Percentiles rank a stretch among this genome's conserved stretches.
Conservation (phyloP, 75 land plant species). For the Cunninghamia lanceolata region DNA sequence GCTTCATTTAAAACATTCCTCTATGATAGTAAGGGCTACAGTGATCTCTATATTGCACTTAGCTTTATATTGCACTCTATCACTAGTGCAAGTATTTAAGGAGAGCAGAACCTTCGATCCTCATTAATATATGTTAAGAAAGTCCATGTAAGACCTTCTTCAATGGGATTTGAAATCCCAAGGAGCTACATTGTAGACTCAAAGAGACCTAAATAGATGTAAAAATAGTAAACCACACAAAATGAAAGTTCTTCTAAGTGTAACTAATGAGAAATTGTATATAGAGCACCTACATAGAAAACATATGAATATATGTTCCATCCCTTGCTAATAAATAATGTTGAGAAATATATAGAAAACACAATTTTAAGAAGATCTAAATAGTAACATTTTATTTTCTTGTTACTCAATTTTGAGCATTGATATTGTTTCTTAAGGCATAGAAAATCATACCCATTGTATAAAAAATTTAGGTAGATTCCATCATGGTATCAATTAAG, state of each 20-base stretch:
- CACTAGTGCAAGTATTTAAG: constrained; percentile 38
- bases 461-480: no score
- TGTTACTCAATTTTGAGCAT: no score
- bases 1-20: constrained; percentile 80
- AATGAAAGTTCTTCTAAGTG: background rate
- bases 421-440: no score
- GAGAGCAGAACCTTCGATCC: constrained; percentile 48
- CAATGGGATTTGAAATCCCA: constrained; percentile 46
- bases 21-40: constrained; percentile 70
- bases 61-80: constrained; percentile 71
- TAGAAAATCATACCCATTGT: no score
- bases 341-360: background rate
- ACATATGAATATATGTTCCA: background rate
- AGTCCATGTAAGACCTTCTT: constrained; percentile 72
- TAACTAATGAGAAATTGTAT: background rate
- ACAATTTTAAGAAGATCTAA: background rate
- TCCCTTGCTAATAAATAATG: background rate
- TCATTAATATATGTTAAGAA: constrained; percentile 62
- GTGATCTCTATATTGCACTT: no score
- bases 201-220: constrained; percentile 38
- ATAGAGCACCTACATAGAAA: background rate
- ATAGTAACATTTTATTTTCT: no score
- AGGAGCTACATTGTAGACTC: constrained; percentile 58
- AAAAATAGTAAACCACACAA: background rate
- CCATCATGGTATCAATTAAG: no score